A percentile compares a stretch with the other conserved stretches of the same genome.
phyloP scores from a whole-genome alignment of 2,329 filamentous ascomycete species.

The Phoma sp. region DNA sequence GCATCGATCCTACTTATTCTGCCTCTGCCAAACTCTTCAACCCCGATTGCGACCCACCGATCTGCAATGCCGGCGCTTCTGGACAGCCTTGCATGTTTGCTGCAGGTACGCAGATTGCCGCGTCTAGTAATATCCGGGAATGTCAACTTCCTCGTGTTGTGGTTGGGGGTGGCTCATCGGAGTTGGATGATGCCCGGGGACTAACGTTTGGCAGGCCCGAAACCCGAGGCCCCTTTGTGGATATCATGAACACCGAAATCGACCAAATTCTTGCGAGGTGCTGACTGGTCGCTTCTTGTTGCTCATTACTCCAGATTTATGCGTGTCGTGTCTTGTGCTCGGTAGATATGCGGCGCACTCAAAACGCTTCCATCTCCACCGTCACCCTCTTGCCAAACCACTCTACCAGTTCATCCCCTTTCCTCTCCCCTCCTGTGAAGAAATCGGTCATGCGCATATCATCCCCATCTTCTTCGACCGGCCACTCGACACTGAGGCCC shows the following conservation, averaged over 20 bases:
- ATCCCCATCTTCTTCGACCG: constrained; percentile 74
- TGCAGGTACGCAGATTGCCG: constrained; percentile 16
- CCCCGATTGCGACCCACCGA: constrained; percentile 11
- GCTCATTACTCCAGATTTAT: too few species aligned
- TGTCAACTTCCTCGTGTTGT: not conserved
- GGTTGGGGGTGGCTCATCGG: constrained; percentile 18
- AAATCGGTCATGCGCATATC: constrained; percentile 78
- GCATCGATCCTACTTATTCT: constrained; percentile 9
- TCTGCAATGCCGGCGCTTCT: constrained; percentile 13
- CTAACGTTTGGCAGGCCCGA: constrained; percentile 16
- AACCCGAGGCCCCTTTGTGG: constrained; percentile 9
- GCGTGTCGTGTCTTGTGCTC: not conserved
- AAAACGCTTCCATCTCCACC: constrained; percentile 77
- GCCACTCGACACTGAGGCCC: constrained; percentile 83
- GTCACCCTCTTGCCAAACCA: constrained; percentile 84
- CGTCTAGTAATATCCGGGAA: constrained; percentile 8
- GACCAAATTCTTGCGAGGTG: not conserved
- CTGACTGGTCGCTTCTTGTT: not conserved
- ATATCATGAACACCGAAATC: constrained; percentile 5
- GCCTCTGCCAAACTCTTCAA: not conserved
- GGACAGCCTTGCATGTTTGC: constrained; percentile 8
- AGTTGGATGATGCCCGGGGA: constrained; percentile 10
- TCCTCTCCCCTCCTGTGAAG: constrained; percentile 61
- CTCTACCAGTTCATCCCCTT: constrained; percentile 71
- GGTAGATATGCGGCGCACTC: too few species aligned